phyloP scores from a whole-genome alignment of 1,284 basidiomycete genomes.

The Leccinum huronense region DNA sequence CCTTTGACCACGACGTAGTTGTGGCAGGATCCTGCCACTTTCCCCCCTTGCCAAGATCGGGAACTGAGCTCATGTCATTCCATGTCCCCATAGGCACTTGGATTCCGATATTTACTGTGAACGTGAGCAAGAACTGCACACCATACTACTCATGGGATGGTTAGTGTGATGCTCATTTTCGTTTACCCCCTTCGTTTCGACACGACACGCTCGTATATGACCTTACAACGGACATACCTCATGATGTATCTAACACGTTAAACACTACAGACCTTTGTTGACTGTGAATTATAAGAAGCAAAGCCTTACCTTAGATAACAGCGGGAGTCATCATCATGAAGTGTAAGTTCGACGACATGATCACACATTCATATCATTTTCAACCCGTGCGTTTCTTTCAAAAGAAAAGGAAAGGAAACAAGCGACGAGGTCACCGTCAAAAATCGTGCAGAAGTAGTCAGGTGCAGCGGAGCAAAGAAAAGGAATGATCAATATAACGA shows the following conservation, averaged over 20 bases:
- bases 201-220: no score
- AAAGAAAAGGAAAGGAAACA: no score
- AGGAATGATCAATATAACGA: no score
- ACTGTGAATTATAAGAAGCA: background rate
- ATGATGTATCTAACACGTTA: no score
- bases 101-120: constrained; percentile 4
- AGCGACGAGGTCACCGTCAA: no score
- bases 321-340: background rate
- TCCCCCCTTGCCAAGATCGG: background rate
- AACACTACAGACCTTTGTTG: background rate
- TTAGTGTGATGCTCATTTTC: background rate
- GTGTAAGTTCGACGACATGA: background rate
- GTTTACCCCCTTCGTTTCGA: background rate
- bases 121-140: background rate
- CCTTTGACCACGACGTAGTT: background rate
- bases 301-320: background rate
- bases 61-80: background rate
- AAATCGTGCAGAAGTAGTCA: no score
- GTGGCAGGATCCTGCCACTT: background rate
- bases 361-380: constrained; percentile 1
- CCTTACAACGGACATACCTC: no score
- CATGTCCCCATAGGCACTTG: background rate
- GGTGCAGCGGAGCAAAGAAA: no score
- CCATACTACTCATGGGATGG: background rate
- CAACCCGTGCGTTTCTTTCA: constrained; percentile 1